These are phyloP conservation scores for Fusarium nisikadoi DNA, from an alignment of 2,329 filamentous ascomycete species.

Conservation along the genomic window DNA sequence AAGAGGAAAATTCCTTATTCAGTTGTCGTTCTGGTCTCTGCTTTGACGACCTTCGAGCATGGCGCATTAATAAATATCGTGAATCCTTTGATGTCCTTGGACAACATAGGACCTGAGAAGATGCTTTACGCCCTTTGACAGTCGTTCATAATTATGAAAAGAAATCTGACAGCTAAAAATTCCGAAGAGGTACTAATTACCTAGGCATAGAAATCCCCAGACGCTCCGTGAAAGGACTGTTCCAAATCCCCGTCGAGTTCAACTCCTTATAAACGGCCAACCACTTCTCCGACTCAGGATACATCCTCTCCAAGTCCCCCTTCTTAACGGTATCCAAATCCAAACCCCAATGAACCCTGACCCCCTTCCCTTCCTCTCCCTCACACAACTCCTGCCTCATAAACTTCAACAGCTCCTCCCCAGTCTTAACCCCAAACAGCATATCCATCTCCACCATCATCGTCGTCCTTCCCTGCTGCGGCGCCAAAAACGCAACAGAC, in stretches of 20 bases:
- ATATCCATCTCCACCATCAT: slow-evolving; percentile 12
- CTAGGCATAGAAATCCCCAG: not conserved
- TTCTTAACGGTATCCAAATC: not conserved
- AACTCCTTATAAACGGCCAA: not conserved
- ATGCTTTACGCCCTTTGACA: accelerated
- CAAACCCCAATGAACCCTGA: not conserved
- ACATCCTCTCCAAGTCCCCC: not conserved
- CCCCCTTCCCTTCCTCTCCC: accelerated
- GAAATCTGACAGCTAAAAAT: accelerated
- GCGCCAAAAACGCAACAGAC: not conserved
- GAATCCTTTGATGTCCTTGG: too few relatives aligned
- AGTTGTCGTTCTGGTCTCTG: too few relatives aligned
- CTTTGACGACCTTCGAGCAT: not conserved
- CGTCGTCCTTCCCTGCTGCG: slow-evolving; percentile 1
- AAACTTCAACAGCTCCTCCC: not conserved
- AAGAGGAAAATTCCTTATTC: not conserved
- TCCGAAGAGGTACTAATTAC: not conserved
- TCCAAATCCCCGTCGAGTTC: not conserved
- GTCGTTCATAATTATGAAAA: accelerated
- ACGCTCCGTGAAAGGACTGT: not conserved
- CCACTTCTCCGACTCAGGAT: not conserved
- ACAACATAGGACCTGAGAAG: not conserved
- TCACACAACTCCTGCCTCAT: not conserved
- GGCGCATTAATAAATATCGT: not conserved
- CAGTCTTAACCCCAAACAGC: not conserved